Percentiles rank a stretch among this genome's conserved stretches.
phyloP scores from a whole-genome alignment of 2,329 filamentous ascomycete genomes.

The Aspergillus sp. region DNA sequence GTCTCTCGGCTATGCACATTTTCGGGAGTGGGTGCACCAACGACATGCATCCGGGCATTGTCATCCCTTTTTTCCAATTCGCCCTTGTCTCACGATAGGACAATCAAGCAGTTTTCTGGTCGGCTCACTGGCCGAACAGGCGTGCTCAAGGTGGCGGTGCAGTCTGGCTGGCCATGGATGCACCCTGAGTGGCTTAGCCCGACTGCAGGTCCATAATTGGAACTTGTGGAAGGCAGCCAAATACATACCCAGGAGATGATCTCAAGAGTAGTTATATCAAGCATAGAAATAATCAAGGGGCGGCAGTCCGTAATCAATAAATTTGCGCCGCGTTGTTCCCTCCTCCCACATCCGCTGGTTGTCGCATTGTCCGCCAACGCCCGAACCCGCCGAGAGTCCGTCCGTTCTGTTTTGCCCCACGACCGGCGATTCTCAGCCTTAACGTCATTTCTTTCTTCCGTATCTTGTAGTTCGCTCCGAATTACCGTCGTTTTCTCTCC shows the following conservation, averaged over 20 bases:
- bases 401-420: conserved; percentile 14
- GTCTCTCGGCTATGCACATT: conserved; percentile 3
- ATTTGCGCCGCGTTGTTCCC: background rate
- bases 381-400: conserved; percentile 6
- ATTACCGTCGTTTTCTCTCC: conserved; percentile 1
- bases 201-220: conserved; percentile 7
- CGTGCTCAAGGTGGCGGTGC: conserved; percentile 18
- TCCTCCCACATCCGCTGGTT: background rate
- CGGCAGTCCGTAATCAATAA: background rate
- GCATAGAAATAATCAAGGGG: background rate
- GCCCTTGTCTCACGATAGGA: background rate
- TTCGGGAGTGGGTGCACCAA: conserved; percentile 10
- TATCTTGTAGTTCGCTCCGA: conserved; percentile 6
- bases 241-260: background rate
- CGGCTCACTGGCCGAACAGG: background rate
- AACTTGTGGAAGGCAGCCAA: conserved; percentile 4
- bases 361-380: background rate
- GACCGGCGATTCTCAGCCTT: conserved; percentile 2
- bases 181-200: conserved; percentile 15
- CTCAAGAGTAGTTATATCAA: background rate
- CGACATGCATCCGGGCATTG: background rate
- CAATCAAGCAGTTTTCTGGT: background rate
- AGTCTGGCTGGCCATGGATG: background rate
- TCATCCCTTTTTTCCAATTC: background rate
- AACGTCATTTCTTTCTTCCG: conserved; percentile 6